These are phyloP conservation scores for Pichia kudriavzevii DNA, from an alignment of 1,139 yeast genomes.

Conservation along the genomic window DNA sequence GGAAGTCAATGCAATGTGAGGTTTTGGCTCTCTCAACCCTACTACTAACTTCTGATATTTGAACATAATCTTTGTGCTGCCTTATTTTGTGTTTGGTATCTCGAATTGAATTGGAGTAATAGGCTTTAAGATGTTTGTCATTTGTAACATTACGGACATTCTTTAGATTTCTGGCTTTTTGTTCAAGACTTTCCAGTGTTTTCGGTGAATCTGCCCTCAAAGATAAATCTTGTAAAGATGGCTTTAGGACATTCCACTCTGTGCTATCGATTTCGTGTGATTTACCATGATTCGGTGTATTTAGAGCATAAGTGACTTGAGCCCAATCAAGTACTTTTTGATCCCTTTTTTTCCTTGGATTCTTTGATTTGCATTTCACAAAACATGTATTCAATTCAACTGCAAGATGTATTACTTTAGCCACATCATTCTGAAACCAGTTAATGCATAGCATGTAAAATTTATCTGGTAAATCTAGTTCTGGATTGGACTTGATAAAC, in stretches of 20 bases:
- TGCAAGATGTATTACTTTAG: slow-evolving; percentile 15
- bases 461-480: slow-evolving; percentile 25
- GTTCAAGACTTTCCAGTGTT: slow-evolving; percentile 1
- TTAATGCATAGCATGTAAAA: slow-evolving; percentile 34
- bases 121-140: slow-evolving; percentile 6
- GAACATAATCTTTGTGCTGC: background rate
- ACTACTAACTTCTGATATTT: slow-evolving; percentile 3
- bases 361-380: background rate
- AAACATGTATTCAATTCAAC: slow-evolving; percentile 9
- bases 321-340: no score
- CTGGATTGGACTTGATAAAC: slow-evolving; percentile 20
- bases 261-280: no score
- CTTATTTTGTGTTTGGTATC: slow-evolving; percentile 6
- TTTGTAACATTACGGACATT: slow-evolving; percentile 2
- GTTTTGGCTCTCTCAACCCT: slow-evolving; percentile 12
- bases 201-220: no score
- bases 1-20: slow-evolving; percentile 41
- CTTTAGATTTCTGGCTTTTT: slow-evolving; percentile 2
- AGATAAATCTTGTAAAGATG: no score
- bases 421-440: slow-evolving; percentile 35
- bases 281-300: no score
- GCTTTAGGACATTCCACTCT: no score
- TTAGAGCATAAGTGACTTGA: no score
- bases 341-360: background rate
- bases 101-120: slow-evolving; percentile 2